Evolutionary conservation across 805 yeast species (phyloP).

Genomic region (Yarrowia sp.): DNA sequence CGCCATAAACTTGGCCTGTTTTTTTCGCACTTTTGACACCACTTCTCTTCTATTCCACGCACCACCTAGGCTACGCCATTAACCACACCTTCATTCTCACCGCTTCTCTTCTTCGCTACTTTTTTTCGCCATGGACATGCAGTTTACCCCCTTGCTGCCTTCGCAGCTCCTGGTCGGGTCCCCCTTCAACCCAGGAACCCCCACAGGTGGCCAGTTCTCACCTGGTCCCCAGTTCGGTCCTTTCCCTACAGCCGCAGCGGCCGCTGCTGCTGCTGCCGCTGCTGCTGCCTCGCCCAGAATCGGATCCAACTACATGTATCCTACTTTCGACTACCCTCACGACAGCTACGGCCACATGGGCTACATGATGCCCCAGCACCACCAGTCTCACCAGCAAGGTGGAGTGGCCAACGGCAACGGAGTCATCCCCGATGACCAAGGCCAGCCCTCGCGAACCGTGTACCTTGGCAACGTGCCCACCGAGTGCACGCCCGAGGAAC

Average conservation of each 20-base stretch:
- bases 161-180: constrained; percentile 41
- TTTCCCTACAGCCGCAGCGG: constrained; percentile 29
- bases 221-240: constrained; percentile 28
- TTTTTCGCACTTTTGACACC: neutral
- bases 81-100: neutral
- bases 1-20: neutral
- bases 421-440: neutral
- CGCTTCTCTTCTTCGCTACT: neutral
- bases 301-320: constrained; percentile 24
- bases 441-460: constrained; percentile 59
- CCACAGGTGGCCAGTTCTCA: constrained; percentile 36
- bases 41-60: neutral
- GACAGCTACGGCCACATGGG: constrained; percentile 12
- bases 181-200: constrained; percentile 41
- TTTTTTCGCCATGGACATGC: constrained; percentile 38
- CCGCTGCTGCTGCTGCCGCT: constrained; percentile 27
- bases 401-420: constrained; percentile 27
- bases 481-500: constrained; percentile 74
- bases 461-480: constrained; percentile 84
- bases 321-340: constrained; percentile 7
- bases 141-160: constrained; percentile 39
- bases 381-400: constrained; percentile 12
- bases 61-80: neutral
- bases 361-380: constrained; percentile 29
- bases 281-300: constrained; percentile 19